Evolutionary conservation across 2,329 filamentous ascomycete species (phyloP).

Genomic region (Colletotrichum phormii): DNA sequence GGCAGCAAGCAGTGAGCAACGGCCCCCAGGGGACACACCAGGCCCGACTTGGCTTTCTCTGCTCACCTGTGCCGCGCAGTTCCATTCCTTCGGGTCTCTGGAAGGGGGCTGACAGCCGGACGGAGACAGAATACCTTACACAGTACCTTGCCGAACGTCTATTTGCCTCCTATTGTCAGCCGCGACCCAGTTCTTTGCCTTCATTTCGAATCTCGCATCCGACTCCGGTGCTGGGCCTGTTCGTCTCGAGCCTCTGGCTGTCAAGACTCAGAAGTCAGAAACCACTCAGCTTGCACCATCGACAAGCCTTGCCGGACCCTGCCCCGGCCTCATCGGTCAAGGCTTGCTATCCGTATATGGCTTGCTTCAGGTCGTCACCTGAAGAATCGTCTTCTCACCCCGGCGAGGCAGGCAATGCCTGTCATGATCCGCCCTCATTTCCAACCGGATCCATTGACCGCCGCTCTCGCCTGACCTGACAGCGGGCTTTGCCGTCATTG

Average conservation of each 20-base stretch:
- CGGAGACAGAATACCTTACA: not conserved
- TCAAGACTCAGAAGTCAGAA: not conserved
- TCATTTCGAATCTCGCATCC: conserved; percentile 5
- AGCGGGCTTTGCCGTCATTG: conserved; percentile 34
- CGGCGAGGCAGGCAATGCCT: conserved; percentile 14
- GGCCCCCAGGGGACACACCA: not conserved
- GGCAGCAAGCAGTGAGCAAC: not conserved
- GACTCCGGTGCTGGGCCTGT: conserved; percentile 3
- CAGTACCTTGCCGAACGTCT: not conserved
- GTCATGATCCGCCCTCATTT: conserved; percentile 31
- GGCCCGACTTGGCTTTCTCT: not conserved
- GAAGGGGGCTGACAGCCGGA: not conserved
- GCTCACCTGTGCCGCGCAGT: not conserved
- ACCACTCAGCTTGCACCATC: not conserved
- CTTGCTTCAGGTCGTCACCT: conserved; percentile 6
- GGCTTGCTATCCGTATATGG: not conserved
- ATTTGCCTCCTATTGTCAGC: conserved; percentile 13
- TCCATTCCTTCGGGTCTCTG: not conserved
- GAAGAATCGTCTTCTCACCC: conserved; percentile 2
- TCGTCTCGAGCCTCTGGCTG: not conserved
- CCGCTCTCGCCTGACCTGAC: conserved; percentile 17
- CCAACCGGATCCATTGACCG: conserved; percentile 21
- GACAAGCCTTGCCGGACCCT: not conserved
- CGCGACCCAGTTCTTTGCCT: conserved; percentile 10
- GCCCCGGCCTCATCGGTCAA: not conserved